Evolutionary conservation across 1,284 basidiomycete genomes (phyloP), one percentile per base, ranked within the genome.

Genomic region (Marasmius oreades): DNA sequence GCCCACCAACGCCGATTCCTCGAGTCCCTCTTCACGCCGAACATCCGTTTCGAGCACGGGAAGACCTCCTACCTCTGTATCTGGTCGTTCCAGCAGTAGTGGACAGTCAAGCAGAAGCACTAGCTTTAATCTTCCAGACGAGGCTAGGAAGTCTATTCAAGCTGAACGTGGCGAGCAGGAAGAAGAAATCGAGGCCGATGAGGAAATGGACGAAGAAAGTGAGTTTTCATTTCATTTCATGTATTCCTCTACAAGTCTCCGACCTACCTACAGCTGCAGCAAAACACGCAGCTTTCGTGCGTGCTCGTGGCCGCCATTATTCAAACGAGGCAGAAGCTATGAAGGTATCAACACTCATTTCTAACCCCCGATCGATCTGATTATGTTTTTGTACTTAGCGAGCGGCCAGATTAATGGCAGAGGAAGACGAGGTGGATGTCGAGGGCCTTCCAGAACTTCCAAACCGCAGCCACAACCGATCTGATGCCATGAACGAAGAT

Each of bases 281-380:
- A 45, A 92, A 92, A 70, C 91, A 93, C 67, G 86, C 84, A 26
- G 92, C 82, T 45, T 95, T 95, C 67, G 77, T 93, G 55, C 82
- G 84, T 64, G 92, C 91, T 56, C 81, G 92, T 36, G 90, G 88
- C 55, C 77, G 86, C 57, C 93, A 95, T 70, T 95, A 95, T 67
- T 92, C 91, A 2, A 93, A 94, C 56, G 93, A 95, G 70, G 93
- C 92, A 1, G 90, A 93, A 67, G 93, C 92, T 33, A 93, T 95
- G 90, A 92, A 92, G 84, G 89, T 88, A 8, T 53, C 37, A 53
- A 45, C 36, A 18, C 47, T n/a, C n/a, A 56, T 24, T 52, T 37
- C 53, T 51, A 18, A 42, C 34, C 31, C 11, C 37, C 28, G 22
- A 26, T 18, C 33, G 20, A 20, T 33, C 34, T 22, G 37, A 36